Conservation (phyloP, 2,329 filamentous ascomycete species). For the Remersonia thermophila region DNA sequence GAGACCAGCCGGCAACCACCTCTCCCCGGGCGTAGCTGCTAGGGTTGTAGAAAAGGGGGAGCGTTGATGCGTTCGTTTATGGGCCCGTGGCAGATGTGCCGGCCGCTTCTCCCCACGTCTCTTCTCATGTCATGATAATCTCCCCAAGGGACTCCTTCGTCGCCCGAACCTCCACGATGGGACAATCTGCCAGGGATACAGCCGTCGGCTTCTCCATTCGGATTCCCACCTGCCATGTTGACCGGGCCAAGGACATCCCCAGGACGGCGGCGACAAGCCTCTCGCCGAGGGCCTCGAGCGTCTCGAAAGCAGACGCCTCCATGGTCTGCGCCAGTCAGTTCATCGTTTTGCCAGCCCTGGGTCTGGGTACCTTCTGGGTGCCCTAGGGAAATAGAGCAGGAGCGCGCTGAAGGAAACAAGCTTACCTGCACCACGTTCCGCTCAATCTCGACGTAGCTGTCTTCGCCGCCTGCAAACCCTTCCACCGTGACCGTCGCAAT, state of each 20-base stretch:
- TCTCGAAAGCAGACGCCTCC: constrained; percentile 46
- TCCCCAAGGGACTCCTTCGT: constrained; percentile 1
- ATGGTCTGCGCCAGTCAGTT: constrained; percentile 31
- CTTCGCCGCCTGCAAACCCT: constrained; percentile 29
- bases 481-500: constrained; percentile 52
- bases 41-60: too few relatives aligned
- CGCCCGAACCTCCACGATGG: constrained; percentile 46
- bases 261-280: constrained; percentile 35
- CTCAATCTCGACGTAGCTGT: constrained; percentile 47
- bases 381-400: too few relatives aligned
- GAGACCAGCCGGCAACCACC: background rate
- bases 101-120: too few relatives aligned
- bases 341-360: too few relatives aligned
- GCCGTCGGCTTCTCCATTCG: constrained; percentile 61
- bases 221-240: constrained; percentile 44
- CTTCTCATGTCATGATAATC: too few relatives aligned
- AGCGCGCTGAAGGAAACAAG: constrained; percentile 18
- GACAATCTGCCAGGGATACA: constrained; percentile 59
- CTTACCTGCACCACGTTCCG: constrained; percentile 46
- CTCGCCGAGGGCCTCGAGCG: constrained; percentile 47
- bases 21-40: too few relatives aligned
- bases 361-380: too few relatives aligned
- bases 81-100: background rate
- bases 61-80: too few relatives aligned
- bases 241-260: constrained; percentile 23